Evolutionary conservation across 2,329 filamentous ascomycete species (phyloP), one percentile per base, ranked within the genome.

Genomic region (Myriosclerotinia scirpicola): DNA sequence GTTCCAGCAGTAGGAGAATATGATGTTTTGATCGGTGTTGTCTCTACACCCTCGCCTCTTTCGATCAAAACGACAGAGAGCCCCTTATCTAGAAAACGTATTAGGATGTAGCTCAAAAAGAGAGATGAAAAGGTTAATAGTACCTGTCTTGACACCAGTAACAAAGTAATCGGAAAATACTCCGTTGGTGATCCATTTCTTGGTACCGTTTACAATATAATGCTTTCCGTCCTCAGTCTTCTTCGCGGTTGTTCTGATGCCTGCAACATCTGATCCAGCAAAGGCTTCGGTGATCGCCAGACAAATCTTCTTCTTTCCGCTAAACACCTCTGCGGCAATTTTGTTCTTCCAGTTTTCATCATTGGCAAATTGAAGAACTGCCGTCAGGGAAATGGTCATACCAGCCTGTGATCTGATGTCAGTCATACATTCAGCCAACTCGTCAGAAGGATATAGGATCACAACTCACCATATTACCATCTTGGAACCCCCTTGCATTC

Each of bases 201-300:
- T 94, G 65, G 83, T 88, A 59, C 90, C 90, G 68, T 90, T 92
- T 60, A 93, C 79, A 56, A 92, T 83, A 73, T 90, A 93, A 72
- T 86, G 80, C 74, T 87, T 87, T n/a, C 89, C 89, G 73, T 89
- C 87, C 1, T 87, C 79, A 0, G 89, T 92, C 81, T 92, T 92
- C 71, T 84, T 84, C 1, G 91, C 91, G 0, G 91, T 95, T 0
- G 92, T 95, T 69, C 90, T 84, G 48, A 96, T 81, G 20, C 90
- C 87, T 17, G 92, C 90, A 5, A 96, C 92, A 77, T 96, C 92
- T 48, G 85, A 89, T 17, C 92, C 92, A 20, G 92, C 92, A 78
- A 96, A 95, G 0, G 92, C 92, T 79, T 96, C 92, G 1, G 92
- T 95, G 75, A 96, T 92, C 64, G 92, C 92, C 3, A 96, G 82